Evolutionary conservation across 148 eudicot genomes (phyloP).

Genomic region (Cornus kousa): DNA sequence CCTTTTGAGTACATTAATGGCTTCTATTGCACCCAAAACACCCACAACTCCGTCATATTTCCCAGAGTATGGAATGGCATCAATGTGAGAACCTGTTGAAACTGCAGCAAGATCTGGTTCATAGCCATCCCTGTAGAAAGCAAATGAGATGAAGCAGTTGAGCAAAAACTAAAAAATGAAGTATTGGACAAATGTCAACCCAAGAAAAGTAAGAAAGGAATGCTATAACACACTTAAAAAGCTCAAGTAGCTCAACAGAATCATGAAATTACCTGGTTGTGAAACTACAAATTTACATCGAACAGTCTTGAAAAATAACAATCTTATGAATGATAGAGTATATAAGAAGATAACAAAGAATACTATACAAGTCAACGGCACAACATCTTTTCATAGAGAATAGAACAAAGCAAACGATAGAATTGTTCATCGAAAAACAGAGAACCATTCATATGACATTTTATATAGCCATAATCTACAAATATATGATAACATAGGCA

Average conservation of each 20-base stretch:
- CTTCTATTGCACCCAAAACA: conserved; percentile 96
- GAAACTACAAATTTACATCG: not conserved
- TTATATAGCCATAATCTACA: not conserved
- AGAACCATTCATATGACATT: not conserved
- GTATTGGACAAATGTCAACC: not conserved
- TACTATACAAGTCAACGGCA: not conserved
- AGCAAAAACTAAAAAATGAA: conserved; percentile 3
- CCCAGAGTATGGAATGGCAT: conserved; percentile 98
- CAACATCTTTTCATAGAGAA: not conserved
- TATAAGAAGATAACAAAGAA: not conserved
- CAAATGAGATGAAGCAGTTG: not conserved
- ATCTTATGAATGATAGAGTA: not conserved
- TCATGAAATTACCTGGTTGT: not conserved
- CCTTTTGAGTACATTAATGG: conserved; percentile 77
- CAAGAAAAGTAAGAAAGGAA: not conserved
- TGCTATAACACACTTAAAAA: not conserved
- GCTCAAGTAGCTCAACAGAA: not conserved
- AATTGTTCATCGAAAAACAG: not conserved
- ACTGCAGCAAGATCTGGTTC: conserved; percentile 73
- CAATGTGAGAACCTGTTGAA: conserved; percentile 90
- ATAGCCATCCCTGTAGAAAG: conserved; percentile 62
- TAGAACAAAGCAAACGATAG: not conserved
- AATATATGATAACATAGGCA: not conserved
- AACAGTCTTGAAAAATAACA: not conserved
- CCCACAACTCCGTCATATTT: conserved; percentile 98